Conservation (phyloP, 495 filamentous ascomycete species). For the Podospora bellae-mahoneyi region DNA sequence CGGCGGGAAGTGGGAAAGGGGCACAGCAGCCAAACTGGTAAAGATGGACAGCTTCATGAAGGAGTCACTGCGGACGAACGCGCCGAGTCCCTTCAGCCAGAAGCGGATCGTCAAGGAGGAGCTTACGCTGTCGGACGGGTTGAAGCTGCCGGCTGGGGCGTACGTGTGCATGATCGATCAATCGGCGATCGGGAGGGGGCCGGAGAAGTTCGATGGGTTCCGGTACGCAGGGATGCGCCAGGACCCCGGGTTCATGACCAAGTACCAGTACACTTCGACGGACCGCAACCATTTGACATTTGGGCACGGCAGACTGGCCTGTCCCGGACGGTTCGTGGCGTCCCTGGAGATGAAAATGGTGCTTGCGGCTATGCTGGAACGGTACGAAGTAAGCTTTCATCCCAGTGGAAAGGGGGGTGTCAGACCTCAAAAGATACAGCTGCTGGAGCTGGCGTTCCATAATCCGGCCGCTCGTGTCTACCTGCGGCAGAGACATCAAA, state of each 20-base stretch:
- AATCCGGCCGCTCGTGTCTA: too few relatives aligned
- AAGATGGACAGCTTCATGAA: constrained; percentile 52
- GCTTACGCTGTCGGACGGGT: constrained; percentile 5
- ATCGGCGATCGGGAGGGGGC: too few relatives aligned
- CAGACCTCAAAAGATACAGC: too few relatives aligned
- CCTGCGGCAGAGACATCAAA: too few relatives aligned
- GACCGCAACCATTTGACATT: constrained; percentile 43
- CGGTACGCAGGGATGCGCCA: constrained; percentile 14
- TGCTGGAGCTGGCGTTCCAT: too few relatives aligned
- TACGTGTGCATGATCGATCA: constrained; percentile 25
- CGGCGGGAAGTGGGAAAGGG: constrained; percentile 30
- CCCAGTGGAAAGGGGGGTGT: too few relatives aligned
- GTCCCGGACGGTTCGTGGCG: constrained; percentile 53
- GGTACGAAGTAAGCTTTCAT: constrained; percentile 38
- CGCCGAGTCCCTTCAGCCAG: constrained; percentile 21
- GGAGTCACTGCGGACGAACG: constrained; percentile 40
- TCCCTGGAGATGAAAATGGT: constrained; percentile 47
- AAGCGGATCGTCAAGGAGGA: neutral
- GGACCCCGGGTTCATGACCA: neutral
- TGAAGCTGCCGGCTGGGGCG: constrained; percentile 43
- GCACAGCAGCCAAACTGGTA: constrained; percentile 48
- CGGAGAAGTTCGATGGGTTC: constrained; percentile 7
- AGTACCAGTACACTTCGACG: constrained; percentile 1
- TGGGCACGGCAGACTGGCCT: constrained; percentile 51
- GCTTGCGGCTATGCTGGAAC: constrained; percentile 41